phyloP scores from a whole-genome alignment of 805 yeast species.

The Suhomyces sp. region DNA sequence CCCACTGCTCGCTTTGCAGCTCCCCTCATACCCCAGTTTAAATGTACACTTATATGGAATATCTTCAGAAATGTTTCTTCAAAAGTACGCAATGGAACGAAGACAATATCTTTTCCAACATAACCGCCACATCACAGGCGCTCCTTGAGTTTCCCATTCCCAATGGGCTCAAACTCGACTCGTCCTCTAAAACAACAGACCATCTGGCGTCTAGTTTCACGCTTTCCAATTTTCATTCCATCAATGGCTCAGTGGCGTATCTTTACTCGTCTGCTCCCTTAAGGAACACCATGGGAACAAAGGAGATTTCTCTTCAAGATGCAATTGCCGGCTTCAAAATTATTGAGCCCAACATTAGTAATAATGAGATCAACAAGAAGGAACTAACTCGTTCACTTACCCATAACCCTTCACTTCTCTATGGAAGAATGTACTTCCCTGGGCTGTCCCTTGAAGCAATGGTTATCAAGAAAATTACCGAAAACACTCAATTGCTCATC shows the following conservation, averaged over 20 bases:
- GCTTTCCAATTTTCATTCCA: constrained; percentile 58
- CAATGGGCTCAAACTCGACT: constrained; percentile 58
- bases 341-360: constrained; percentile 44
- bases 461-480: constrained; percentile 63
- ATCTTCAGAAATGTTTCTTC: constrained; percentile 71
- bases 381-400: too few relatives aligned
- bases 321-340: constrained; percentile 68
- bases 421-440: constrained; percentile 88
- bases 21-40: too few relatives aligned
- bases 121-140: constrained; percentile 68
- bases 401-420: constrained; percentile 46
- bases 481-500: constrained; percentile 61
- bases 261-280: constrained; percentile 67
- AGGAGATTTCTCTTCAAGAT: constrained; percentile 57
- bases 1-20: too few relatives aligned
- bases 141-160: constrained; percentile 77
- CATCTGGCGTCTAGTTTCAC: constrained; percentile 72
- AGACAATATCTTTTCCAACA: constrained; percentile 72
- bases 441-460: constrained; percentile 85
- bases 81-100: constrained; percentile 73
- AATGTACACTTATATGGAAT: constrained; percentile 88
- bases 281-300: constrained; percentile 49
- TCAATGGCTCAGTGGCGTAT: constrained; percentile 84
- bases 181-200: constrained; percentile 69
- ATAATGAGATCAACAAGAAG: too few relatives aligned